Evolutionary conservation across 169 alveolate genomes (phyloP).

Genomic region (Eimeria necatrix): DNA sequence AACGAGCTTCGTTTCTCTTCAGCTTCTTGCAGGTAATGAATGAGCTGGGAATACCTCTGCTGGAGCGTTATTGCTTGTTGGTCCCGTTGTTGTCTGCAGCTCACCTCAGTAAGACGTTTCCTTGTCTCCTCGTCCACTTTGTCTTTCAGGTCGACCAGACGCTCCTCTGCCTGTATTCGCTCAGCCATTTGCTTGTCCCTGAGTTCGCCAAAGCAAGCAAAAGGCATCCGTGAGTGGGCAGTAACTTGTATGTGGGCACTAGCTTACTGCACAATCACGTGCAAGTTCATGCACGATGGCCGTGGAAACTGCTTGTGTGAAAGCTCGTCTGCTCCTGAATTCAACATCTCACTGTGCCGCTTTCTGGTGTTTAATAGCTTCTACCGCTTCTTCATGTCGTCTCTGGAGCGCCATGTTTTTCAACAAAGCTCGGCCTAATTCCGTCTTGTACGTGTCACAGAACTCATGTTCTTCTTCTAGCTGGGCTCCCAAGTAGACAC

Average conservation of each 20-base stretch:
- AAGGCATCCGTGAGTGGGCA: neutral
- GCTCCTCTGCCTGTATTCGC: constrained; percentile 69
- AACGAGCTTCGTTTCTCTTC: constrained; percentile 75
- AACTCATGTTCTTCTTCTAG: constrained; percentile 65
- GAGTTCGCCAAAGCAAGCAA: constrained; percentile 1
- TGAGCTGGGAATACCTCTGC: constrained; percentile 67
- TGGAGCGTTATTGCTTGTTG: constrained; percentile 58
- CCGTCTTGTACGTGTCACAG: constrained; percentile 22
- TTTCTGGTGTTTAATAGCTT: constrained; percentile 1
- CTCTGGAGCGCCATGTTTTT: constrained; percentile 32
- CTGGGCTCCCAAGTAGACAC: constrained; percentile 59
- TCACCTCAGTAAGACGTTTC: neutral
- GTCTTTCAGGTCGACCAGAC: constrained; percentile 47
- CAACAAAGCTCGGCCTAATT: constrained; percentile 4
- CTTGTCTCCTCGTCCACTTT: constrained; percentile 1
- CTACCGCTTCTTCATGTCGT: constrained; percentile 44
- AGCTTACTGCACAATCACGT: no score
- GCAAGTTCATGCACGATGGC: no score
- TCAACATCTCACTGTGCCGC: constrained; percentile 21
- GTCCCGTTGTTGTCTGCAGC: constrained; percentile 76
- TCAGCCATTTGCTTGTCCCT: constrained; percentile 63
- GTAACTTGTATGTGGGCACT: neutral
- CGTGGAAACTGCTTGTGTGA: no score
- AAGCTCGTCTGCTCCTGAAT: neutral
- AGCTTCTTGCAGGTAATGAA: constrained; percentile 72